Evolutionary conservation across 768 basidiomycete species (phyloP).

Genomic region (Boletus huronensis): DNA sequence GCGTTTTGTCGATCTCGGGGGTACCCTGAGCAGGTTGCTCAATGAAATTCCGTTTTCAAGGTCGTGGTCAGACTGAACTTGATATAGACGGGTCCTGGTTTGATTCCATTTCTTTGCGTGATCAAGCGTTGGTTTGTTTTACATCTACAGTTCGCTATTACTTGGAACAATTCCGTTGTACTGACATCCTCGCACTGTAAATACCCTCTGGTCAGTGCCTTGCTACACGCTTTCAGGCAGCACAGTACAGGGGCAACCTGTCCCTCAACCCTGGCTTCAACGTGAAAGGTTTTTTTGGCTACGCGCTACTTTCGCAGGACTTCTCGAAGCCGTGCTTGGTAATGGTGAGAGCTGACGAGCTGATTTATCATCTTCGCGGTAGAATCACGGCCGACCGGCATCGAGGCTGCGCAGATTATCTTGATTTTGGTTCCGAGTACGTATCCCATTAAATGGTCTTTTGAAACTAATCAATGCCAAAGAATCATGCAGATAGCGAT

Average conservation of each 20-base stretch:
- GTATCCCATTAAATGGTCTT: too few species aligned
- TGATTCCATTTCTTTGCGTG: background rate
- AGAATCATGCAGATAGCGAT: too few species aligned
- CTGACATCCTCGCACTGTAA: background rate
- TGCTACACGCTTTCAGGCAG: constrained; percentile 18
- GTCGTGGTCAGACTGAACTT: background rate
- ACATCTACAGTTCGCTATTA: background rate
- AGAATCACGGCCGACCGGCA: too few species aligned
- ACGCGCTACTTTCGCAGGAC: too few species aligned
- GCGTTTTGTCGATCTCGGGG: background rate
- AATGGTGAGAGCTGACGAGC: too few species aligned
- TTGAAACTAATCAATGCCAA: too few species aligned
- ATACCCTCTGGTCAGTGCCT: background rate
- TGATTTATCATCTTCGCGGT: too few species aligned
- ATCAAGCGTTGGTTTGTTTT: background rate
- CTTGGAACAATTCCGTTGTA: background rate
- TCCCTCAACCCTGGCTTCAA: constrained; percentile 34
- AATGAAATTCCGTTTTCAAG: background rate
- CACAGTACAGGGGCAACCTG: constrained; percentile 30
- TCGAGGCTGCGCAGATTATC: too few species aligned
- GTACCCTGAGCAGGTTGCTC: background rate
- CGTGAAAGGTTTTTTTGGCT: too few species aligned
- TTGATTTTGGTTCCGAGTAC: too few species aligned
- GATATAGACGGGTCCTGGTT: background rate
- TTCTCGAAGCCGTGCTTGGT: too few species aligned